These are phyloP conservation scores for Exobasidium rhododendri DNA, from an alignment of 1,284 basidiomycete species.

Conservation along the genomic window DNA sequence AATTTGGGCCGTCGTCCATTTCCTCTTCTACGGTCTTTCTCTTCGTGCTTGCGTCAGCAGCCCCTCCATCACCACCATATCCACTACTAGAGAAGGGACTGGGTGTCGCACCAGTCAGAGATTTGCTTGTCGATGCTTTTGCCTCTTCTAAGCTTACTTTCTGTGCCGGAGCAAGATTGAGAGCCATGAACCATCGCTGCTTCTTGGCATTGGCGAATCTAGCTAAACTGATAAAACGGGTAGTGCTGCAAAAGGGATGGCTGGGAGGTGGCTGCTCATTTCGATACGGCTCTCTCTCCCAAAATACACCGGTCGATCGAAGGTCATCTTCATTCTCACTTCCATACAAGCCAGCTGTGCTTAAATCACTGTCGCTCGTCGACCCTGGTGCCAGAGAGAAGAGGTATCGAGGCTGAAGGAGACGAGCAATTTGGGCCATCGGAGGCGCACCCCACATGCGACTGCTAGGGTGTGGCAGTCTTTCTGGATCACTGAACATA, in stretches of 20 bases:
- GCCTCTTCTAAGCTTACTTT: background rate
- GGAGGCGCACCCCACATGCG: slow-evolving; percentile 41
- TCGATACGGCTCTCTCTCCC: slow-evolving; percentile 46
- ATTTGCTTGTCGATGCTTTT: background rate
- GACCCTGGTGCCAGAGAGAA: slow-evolving; percentile 35
- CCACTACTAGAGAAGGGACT: slow-evolving; percentile 14
- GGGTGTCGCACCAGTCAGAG: background rate
- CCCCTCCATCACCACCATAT: background rate
- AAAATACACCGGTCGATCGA: slow-evolving; percentile 36
- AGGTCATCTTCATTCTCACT: slow-evolving; percentile 10
- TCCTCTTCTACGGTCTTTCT: background rate
- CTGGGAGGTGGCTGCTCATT: slow-evolving; percentile 22
- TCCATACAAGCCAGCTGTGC: slow-evolving; percentile 24
- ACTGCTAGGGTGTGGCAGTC: slow-evolving; percentile 27
- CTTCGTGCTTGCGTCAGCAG: background rate
- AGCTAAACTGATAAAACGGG: slow-evolving; percentile 46
- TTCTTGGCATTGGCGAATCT: slow-evolving; percentile 42
- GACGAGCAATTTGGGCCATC: slow-evolving; percentile 28
- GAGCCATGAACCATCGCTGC: slow-evolving; percentile 48
- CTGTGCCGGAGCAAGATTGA: slow-evolving; percentile 31
- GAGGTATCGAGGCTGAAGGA: slow-evolving; percentile 40
- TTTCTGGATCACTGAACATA: slow-evolving; percentile 22
- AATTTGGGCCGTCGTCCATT: slow-evolving; percentile 6
- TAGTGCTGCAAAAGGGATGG: slow-evolving; percentile 14
- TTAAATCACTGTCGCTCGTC: background rate